Conservation (phyloP, 352 stramenopile species). For the Phytophthora rubi region DNA sequence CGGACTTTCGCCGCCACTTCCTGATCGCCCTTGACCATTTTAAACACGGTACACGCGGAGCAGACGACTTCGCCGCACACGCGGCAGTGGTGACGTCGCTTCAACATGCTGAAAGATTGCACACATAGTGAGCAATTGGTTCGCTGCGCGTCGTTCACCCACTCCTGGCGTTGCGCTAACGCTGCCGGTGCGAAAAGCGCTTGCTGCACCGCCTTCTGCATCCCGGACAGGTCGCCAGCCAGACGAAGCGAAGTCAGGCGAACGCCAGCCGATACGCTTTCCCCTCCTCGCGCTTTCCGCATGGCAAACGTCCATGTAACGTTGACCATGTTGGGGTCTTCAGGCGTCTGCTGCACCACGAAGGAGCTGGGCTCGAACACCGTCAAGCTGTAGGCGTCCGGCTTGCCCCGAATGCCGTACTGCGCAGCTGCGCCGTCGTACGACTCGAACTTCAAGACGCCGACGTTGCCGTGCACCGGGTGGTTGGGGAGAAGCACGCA, state of each 20-base stretch:
- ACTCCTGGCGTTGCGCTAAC: constrained; percentile 73
- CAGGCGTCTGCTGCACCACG: constrained; percentile 72
- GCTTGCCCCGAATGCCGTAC: constrained; percentile 74
- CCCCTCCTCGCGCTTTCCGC: constrained; percentile 70
- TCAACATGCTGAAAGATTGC: constrained; percentile 82
- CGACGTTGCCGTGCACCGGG: constrained; percentile 63
- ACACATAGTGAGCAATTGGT: constrained; percentile 84
- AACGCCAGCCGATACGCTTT: constrained; percentile 77
- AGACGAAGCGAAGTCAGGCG: constrained; percentile 69
- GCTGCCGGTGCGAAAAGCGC: constrained; percentile 67
- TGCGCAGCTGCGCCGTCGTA: constrained; percentile 81
- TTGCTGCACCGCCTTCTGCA: constrained; percentile 77
- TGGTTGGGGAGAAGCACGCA: constrained; percentile 67
- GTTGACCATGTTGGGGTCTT: constrained; percentile 62
- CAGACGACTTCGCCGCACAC: constrained; percentile 91
- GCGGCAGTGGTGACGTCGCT: constrained; percentile 85
- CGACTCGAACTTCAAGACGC: constrained; percentile 79
- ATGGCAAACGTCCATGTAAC: constrained; percentile 83
- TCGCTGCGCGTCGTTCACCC: constrained; percentile 80
- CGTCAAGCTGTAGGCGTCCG: constrained; percentile 81
- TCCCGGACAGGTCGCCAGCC: constrained; percentile 56
- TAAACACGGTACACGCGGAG: constrained; percentile 79
- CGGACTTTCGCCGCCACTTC: constrained; percentile 63
- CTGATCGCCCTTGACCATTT: constrained; percentile 66
- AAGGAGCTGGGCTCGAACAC: constrained; percentile 79